A percentile compares a stretch with the other conserved stretches of the same genome.
Conservation (phyloP, 2,329 filamentous ascomycete species). For the Pyrenophora tritici-repentis region DNA sequence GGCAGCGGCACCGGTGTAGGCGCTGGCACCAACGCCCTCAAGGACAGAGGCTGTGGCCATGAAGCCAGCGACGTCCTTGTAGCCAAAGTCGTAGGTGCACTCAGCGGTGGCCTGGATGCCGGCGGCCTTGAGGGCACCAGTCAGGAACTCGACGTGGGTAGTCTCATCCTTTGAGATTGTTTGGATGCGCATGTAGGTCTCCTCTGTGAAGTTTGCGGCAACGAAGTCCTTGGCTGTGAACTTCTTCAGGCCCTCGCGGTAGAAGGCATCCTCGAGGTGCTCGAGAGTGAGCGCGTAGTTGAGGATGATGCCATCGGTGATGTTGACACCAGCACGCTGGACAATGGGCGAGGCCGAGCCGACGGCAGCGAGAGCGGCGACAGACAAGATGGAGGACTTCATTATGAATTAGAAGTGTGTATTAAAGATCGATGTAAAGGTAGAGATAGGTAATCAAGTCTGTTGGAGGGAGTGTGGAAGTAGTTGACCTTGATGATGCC, state of each 20-base stretch:
- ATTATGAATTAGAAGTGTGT: slow-evolving; percentile 9
- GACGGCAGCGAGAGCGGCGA: slow-evolving; percentile 16
- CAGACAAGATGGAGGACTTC: slow-evolving; percentile 21
- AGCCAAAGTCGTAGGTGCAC: slow-evolving; percentile 63
- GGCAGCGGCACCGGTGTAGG: slow-evolving; percentile 67
- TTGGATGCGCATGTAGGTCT: slow-evolving; percentile 63
- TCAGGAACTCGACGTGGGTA: slow-evolving; percentile 63
- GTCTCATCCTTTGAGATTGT: slow-evolving; percentile 62
- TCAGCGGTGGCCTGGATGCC: slow-evolving; percentile 58
- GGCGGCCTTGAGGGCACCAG: slow-evolving; percentile 49
- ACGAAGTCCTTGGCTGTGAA: slow-evolving; percentile 50
- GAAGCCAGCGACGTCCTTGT: slow-evolving; percentile 56
- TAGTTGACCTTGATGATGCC: no score
- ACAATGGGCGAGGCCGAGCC: slow-evolving; percentile 30
- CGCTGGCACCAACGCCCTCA: slow-evolving; percentile 62
- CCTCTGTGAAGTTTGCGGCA: slow-evolving; percentile 42
- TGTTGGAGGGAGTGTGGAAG: no score
- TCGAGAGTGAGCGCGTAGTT: slow-evolving; percentile 54
- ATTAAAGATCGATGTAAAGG: background rate
- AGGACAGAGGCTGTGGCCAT: slow-evolving; percentile 59
- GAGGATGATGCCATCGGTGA: slow-evolving; percentile 42
- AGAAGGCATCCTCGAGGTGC: slow-evolving; percentile 65
- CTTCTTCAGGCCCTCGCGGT: slow-evolving; percentile 62
- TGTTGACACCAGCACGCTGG: slow-evolving; percentile 29
- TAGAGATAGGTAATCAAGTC: no score